Evolutionary conservation across 2,329 filamentous ascomycete species (phyloP), one percentile per base, ranked within the genome.

Genomic region (Xylaria sp.): DNA sequence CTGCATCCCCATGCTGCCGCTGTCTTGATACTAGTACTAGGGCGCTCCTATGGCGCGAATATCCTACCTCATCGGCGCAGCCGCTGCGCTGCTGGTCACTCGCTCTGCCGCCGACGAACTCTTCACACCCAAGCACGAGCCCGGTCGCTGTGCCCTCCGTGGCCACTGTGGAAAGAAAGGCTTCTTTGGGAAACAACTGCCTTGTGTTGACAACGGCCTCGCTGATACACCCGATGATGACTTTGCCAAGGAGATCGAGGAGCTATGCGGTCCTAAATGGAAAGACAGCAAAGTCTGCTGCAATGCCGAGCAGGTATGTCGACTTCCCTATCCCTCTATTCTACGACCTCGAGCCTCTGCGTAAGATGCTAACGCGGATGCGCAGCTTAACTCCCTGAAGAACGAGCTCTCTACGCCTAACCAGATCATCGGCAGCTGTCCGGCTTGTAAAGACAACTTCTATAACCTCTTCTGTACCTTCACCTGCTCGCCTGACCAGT

Each of bases 381-480:
- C 15, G 25, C 71, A 93, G 90, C 83, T 99, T 58, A 86, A 91
- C 70, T 83, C 90, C 1, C 86, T 99, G 64, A 89, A 91, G 70
- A 89, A 86, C 63, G 96, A 97, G 72, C 84, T 99, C 60, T 90
- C 91, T 68, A 92, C 92, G 21, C 94, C 93, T 1, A 92, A 93
- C 70, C 88, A 90, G 61, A 90, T 99, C 73, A 93, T 99, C 74
- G 89, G 93, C 25, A 92, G 93, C 9, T 99, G 95, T 75, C 95
- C 95, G 1, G 95, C 96, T 31, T 99, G 95, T 85, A 96, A 95
- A 77, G 90, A 93, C 71, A 99, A 99, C 81, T 99, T 99, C 81
- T 98, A 92, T 82, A 96, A 99, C 79, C 83, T 96, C 44, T 99
- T 99, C 77, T 99, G 95, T 80, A 96, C 93, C 4, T 98, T 99